These are phyloP conservation scores for Pseudevernia furfuracea DNA, from an alignment of 495 filamentous ascomycete genomes.

Conservation along the genomic window DNA sequence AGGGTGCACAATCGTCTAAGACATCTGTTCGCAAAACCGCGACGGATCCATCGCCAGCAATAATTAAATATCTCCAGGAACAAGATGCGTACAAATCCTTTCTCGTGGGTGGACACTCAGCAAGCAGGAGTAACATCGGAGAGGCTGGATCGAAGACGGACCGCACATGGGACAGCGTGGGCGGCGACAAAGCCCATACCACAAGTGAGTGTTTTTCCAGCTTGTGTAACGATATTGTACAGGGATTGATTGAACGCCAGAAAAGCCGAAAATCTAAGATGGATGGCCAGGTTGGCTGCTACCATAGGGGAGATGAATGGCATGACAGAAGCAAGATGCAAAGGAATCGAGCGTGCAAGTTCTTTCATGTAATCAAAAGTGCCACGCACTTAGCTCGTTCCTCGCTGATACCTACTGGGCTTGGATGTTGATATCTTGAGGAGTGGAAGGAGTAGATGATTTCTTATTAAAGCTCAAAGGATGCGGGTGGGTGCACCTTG, in stretches of 20 bases:
- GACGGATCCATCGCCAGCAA: background rate
- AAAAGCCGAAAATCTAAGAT: background rate
- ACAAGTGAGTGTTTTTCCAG: background rate
- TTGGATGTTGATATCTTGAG: too few species aligned
- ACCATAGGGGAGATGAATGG: background rate
- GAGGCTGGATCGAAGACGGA: background rate
- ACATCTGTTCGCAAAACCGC: background rate
- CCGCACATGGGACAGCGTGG: background rate
- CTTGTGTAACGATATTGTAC: background rate
- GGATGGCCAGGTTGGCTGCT: background rate
- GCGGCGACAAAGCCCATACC: background rate
- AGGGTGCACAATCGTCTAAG: background rate
- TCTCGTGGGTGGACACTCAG: background rate
- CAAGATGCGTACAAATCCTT: background rate
- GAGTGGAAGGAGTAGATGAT: too few species aligned
- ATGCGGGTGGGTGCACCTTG: background rate
- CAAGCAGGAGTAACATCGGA: background rate
- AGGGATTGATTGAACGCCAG: background rate
- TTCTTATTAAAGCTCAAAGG: too few species aligned
- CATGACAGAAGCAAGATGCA: background rate
- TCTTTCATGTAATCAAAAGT: background rate
- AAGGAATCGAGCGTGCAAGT: background rate
- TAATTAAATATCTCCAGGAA: background rate
- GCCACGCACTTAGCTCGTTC: too few species aligned
- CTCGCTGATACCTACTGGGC: background rate